A percentile compares a stretch with the other conserved stretches of the same genome.
Conservation (phyloP, 2,329 filamentous ascomycete species). For the Myriosclerotinia curreyana region DNA sequence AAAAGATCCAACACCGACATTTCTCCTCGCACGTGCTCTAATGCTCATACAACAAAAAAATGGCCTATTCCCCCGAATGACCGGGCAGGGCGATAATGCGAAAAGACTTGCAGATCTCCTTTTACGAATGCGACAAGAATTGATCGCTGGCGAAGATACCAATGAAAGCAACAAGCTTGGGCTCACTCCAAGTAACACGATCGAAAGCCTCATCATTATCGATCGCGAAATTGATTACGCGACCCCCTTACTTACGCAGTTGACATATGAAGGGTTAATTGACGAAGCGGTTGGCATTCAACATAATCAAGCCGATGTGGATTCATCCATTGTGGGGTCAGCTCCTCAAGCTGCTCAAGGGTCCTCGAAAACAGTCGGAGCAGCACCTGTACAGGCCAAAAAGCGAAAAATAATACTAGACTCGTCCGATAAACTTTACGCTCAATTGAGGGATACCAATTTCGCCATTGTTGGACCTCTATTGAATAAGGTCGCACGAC, state of each 20-base stretch:
- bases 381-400: conserved; percentile 57
- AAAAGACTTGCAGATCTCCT: conserved; percentile 84
- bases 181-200: conserved; percentile 78
- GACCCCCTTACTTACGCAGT: conserved; percentile 84
- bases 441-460: conserved; percentile 84
- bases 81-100: conserved; percentile 93
- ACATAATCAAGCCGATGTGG: conserved; percentile 89
- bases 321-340: conserved; percentile 83
- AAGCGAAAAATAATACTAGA: conserved; percentile 90
- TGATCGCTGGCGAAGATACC: conserved; percentile 73
- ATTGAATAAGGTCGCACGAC: conserved; percentile 85
- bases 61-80: conserved; percentile 89
- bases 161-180: conserved; percentile 60
- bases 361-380: conserved; percentile 54
- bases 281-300: conserved; percentile 91
- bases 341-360: conserved; percentile 56
- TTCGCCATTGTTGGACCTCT: conserved; percentile 90
- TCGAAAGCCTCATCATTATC: conserved; percentile 90
- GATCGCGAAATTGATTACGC: conserved; percentile 94
- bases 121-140: conserved; percentile 85
- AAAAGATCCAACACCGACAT: conserved; percentile 89
- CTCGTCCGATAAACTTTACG: conserved; percentile 83
- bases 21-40: conserved; percentile 82
- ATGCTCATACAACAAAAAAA: conserved; percentile 92
- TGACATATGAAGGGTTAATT: conserved; percentile 94